A percentile compares a stretch with the other conserved stretches of the same genome.
phyloP scores from a whole-genome alignment of 441 rosid genomes.

The Euphorbia schlechtendalii region DNA sequence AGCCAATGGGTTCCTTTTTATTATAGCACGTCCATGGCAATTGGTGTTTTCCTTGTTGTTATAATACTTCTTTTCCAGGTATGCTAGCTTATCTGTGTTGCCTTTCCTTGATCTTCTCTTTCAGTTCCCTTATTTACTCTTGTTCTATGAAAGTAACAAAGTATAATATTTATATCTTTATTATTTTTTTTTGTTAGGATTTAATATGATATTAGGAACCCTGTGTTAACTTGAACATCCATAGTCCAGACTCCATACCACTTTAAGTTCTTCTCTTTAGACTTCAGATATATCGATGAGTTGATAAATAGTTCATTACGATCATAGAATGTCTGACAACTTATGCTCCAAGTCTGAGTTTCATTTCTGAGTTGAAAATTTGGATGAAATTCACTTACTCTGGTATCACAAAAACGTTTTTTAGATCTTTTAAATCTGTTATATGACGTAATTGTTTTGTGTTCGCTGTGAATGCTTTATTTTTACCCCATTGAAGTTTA shows the following conservation, averaged over 20 bases:
- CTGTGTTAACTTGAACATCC: not conserved
- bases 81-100: conserved; percentile 8
- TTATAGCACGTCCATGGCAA: conserved; percentile 88
- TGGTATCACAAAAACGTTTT: not conserved
- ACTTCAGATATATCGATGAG: not conserved
- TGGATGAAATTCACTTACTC: conserved; percentile 1
- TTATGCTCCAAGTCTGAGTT: not conserved
- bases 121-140: not conserved
- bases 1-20: conserved; percentile 95
- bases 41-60: conserved; percentile 82
- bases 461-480: not conserved
- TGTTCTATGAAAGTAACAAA: not conserved
- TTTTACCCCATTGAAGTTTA: not conserved
- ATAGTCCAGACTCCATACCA: too few relatives aligned
- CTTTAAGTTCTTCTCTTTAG: not conserved
- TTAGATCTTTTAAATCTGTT: not conserved
- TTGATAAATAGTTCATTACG: not conserved
- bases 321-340: not conserved
- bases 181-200: not conserved
- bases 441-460: not conserved
- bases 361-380: not conserved
- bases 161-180: not conserved
- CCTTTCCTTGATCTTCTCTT: not conserved
- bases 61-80: conserved; percentile 83
- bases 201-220: not conserved